Evolutionary conservation across 306 rosid genomes (phyloP).

Genomic region (Herpetospermum pedunculosum): DNA sequence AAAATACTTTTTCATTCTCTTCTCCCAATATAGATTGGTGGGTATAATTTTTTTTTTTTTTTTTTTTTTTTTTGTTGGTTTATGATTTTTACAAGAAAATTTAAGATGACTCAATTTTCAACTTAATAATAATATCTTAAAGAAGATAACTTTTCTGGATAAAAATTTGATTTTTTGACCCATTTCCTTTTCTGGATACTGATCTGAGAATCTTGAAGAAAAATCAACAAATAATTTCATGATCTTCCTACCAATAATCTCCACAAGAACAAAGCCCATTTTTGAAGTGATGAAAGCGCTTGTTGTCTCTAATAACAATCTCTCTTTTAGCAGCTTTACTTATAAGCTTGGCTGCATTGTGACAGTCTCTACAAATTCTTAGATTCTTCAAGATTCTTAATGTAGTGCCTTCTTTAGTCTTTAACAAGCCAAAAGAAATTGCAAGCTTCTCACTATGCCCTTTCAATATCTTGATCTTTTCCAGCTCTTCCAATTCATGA

Average conservation of each 20-base stretch:
- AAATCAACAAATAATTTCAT: neutral
- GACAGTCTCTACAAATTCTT: constrained; percentile 74
- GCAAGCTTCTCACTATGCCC: constrained; percentile 85
- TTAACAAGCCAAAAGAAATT: constrained; percentile 55
- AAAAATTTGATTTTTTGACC: too few relatives aligned
- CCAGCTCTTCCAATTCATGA: constrained; percentile 61
- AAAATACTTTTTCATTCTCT: neutral
- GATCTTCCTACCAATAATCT: constrained; percentile 53
- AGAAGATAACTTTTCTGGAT: neutral
- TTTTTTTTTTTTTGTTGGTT: neutral
- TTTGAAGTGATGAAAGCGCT: constrained; percentile 74
- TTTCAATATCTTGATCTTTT: constrained; percentile 44
- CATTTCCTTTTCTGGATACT: neutral
- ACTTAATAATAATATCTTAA: neutral
- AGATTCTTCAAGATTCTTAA: constrained; percentile 59
- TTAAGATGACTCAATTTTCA: neutral
- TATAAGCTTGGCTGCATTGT: constrained; percentile 60
- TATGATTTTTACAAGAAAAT: neutral
- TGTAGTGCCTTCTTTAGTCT: constrained; percentile 40
- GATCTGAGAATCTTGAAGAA: neutral
- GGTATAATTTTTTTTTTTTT: neutral
- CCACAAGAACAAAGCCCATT: constrained; percentile 65
- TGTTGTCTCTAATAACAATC: constrained; percentile 69
- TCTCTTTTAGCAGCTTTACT: constrained; percentile 51
- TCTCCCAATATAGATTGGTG: neutral